Evolutionary conservation across 495 filamentous ascomycete species (phyloP).

Genomic region (Haplographium delicatum): DNA sequence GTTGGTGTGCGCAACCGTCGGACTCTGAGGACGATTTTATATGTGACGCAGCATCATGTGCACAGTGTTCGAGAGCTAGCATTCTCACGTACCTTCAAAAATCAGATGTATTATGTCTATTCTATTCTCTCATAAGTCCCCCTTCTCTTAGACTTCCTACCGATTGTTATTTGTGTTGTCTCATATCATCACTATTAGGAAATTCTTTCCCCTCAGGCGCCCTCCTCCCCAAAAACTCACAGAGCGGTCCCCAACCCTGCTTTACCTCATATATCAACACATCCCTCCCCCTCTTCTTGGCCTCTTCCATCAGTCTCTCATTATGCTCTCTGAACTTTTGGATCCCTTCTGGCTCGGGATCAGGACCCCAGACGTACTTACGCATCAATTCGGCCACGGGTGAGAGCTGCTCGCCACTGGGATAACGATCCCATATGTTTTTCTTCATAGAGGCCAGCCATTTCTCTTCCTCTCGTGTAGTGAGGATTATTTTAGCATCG

Average conservation of each 20-base stretch:
- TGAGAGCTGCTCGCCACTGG: background rate
- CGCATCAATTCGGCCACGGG: background rate
- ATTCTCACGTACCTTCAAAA: too few species aligned
- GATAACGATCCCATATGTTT: too few species aligned
- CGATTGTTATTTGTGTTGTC: too few species aligned
- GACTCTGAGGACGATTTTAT: too few species aligned
- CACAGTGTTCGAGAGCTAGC: too few species aligned
- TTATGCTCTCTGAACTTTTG: slow-evolving; percentile 26
- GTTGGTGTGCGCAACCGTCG: too few species aligned
- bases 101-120: too few species aligned
- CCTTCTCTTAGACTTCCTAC: too few species aligned
- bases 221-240: slow-evolving; percentile 32
- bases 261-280: slow-evolving; percentile 37
- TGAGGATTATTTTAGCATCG: slow-evolving; percentile 40
- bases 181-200: slow-evolving; percentile 25
- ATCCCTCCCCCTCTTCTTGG: slow-evolving; percentile 24
- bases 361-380: background rate
- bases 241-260: slow-evolving; percentile 43
- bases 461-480: slow-evolving; percentile 29
- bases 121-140: too few species aligned
- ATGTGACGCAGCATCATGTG: too few species aligned
- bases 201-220: slow-evolving; percentile 3
- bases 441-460: slow-evolving; percentile 38
- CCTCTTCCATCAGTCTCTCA: slow-evolving; percentile 19
- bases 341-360: background rate